These are phyloP conservation scores for Mastigamoeba balamuthi DNA, from an alignment of 78 protist genomes.

Conservation along the genomic window DNA sequence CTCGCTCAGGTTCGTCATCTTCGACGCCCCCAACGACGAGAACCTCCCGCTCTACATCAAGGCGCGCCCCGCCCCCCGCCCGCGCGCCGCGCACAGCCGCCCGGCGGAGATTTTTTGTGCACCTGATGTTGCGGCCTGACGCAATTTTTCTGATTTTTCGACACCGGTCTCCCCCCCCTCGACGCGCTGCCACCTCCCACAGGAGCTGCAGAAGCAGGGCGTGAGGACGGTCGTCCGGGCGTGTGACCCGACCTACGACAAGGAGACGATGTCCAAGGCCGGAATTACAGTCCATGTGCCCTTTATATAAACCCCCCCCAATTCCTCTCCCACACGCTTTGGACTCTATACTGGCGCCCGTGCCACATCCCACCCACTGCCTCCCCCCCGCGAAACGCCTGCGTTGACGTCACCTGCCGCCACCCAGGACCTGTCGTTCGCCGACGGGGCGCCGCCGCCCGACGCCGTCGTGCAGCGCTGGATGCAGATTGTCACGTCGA, in stretches of 20 bases:
- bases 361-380: no score
- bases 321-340: no score
- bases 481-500: background rate
- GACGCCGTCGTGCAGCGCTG: slow-evolving; percentile 28
- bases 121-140: background rate
- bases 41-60: slow-evolving; percentile 46
- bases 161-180: background rate
- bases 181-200: background rate
- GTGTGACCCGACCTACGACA: slow-evolving; percentile 59
- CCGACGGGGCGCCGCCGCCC: slow-evolving; percentile 57
- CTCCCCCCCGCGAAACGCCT: no score
- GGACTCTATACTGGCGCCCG: no score
- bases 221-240: slow-evolving; percentile 55
- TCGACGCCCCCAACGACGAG: slow-evolving; percentile 56
- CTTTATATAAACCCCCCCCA: no score
- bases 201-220: slow-evolving; percentile 44
- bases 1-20: slow-evolving; percentile 43
- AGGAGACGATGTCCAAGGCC: slow-evolving; percentile 5
- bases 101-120: background rate
- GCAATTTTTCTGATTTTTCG: background rate
- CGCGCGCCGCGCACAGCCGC: background rate
- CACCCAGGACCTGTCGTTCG: slow-evolving; percentile 44
- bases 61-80: background rate
- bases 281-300: slow-evolving; percentile 14
- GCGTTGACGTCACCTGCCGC: slow-evolving; percentile 19